These are phyloP conservation scores for Parascedosporium putredinis DNA, from an alignment of 2,329 filamentous ascomycete genomes.

Conservation along the genomic window DNA sequence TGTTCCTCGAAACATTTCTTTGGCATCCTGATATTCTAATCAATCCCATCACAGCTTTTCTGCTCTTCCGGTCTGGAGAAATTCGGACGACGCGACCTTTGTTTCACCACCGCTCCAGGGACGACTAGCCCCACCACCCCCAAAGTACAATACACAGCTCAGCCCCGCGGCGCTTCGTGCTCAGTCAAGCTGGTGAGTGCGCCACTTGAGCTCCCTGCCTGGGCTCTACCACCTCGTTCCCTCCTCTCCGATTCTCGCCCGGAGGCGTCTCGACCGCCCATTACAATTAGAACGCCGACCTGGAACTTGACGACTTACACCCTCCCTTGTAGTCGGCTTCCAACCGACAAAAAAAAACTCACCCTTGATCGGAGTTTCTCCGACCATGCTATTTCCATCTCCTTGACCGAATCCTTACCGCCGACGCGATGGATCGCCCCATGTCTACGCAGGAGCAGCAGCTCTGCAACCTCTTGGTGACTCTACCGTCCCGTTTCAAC, in stretches of 20 bases:
- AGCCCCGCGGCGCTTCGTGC: background rate
- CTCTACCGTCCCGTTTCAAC: constrained; percentile 61
- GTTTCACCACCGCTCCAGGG: no score
- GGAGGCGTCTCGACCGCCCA: no score
- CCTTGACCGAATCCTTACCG: background rate
- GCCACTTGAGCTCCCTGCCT: background rate
- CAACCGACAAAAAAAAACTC: no score
- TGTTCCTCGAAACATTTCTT: background rate
- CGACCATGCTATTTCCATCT: background rate
- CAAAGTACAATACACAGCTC: background rate
- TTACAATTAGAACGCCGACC: no score
- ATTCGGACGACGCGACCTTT: no score
- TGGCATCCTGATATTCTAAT: background rate
- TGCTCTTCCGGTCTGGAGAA: no score
- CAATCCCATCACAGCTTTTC: no score
- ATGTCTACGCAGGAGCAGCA: constrained; percentile 64
- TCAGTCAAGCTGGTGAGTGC: background rate
- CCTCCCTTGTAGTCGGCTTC: background rate
- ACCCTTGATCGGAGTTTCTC: background rate
- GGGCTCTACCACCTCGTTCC: background rate
- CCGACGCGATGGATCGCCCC: constrained; percentile 34
- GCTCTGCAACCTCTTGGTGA: constrained; percentile 73
- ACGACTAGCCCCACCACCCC: background rate
- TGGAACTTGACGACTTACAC: no score
- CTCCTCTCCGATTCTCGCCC: no score